phyloP scores from a whole-genome alignment of 768 basidiomycete species.

The Boletellus sp. region DNA sequence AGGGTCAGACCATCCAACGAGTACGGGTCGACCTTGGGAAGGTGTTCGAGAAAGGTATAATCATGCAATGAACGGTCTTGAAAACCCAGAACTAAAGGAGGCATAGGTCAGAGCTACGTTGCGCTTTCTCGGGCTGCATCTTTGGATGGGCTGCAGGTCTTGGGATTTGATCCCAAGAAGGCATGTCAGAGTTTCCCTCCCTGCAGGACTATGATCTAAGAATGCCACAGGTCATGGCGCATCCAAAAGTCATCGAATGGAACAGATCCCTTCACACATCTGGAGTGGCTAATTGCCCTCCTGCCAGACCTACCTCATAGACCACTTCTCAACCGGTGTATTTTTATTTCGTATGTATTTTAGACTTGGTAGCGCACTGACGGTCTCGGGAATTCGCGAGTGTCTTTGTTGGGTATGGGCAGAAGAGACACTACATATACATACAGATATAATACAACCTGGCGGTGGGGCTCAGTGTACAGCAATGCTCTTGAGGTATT shows the following conservation, averaged over 20 bases:
- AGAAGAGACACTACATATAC: background rate
- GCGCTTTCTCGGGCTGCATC: slow-evolving; percentile 51
- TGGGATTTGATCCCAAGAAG: slow-evolving; percentile 51
- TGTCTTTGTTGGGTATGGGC: background rate
- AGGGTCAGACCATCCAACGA: slow-evolving; percentile 67
- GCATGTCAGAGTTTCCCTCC: slow-evolving; percentile 22
- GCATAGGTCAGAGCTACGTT: slow-evolving; percentile 46
- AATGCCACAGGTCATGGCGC: slow-evolving; percentile 37
- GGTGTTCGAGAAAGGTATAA: slow-evolving; percentile 58
- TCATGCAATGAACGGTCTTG: too few species aligned
- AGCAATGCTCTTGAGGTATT: slow-evolving; percentile 54
- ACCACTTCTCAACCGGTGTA: background rate
- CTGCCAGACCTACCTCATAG: background rate
- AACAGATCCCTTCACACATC: slow-evolving; percentile 27
- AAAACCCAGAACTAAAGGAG: background rate
- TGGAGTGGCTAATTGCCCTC: background rate
- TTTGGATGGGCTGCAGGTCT: slow-evolving; percentile 50
- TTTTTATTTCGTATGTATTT: slow-evolving; percentile 14
- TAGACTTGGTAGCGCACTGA: too few species aligned
- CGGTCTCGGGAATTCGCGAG: background rate
- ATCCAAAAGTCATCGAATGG: slow-evolving; percentile 44
- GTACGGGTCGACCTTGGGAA: slow-evolving; percentile 62
- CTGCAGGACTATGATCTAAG: background rate
- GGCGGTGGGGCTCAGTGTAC: slow-evolving; percentile 28
- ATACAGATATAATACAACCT: background rate